Evolutionary conservation across 2,329 filamentous ascomycete species (phyloP).

Genomic region (Stagonosporopsis vannaccii): DNA sequence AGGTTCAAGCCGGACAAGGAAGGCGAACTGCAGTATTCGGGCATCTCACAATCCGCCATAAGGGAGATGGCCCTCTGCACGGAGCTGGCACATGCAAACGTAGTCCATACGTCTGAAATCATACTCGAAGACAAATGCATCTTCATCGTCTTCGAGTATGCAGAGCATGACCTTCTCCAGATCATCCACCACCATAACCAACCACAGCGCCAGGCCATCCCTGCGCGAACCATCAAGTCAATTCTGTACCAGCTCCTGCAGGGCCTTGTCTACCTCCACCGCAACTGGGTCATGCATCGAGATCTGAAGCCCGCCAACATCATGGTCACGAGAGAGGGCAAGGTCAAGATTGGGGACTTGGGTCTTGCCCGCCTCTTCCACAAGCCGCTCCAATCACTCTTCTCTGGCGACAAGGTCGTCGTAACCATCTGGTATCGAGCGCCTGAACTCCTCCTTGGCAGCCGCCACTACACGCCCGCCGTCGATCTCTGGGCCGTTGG

Average conservation of each 20-base stretch:
- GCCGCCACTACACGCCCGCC: slow-evolving; percentile 94
- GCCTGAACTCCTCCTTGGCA: slow-evolving; percentile 89
- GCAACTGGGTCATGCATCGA: slow-evolving; percentile 95
- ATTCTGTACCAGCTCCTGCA: slow-evolving; percentile 97
- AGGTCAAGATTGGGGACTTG: slow-evolving; percentile 93
- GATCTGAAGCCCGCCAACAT: slow-evolving; percentile 99
- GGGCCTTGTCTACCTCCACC: slow-evolving; percentile 91
- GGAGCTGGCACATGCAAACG: slow-evolving; percentile 85
- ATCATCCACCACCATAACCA: slow-evolving; percentile 98
- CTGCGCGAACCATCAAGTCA: slow-evolving; percentile 85
- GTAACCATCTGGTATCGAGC: slow-evolving; percentile 99
- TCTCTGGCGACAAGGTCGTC: slow-evolving; percentile 95
- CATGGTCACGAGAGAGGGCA: slow-evolving; percentile 90
- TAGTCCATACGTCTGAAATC: slow-evolving; percentile 91
- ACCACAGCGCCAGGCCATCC: slow-evolving; percentile 85
- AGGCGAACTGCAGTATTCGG: slow-evolving; percentile 95
- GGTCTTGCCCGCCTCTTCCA: slow-evolving; percentile 91
- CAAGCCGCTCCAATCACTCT: slow-evolving; percentile 90
- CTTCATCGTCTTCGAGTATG: slow-evolving; percentile 99
- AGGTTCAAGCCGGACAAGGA: slow-evolving; percentile 97
- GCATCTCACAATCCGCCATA: slow-evolving; percentile 95
- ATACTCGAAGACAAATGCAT: slow-evolving; percentile 99
- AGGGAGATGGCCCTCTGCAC: slow-evolving; percentile 98
- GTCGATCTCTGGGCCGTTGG: slow-evolving; percentile 98
- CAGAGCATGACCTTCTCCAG: slow-evolving; percentile 94